These are phyloP conservation scores for Heterobasidion parviporum DNA, from an alignment of 1,284 basidiomycete species.

Conservation along the genomic window DNA sequence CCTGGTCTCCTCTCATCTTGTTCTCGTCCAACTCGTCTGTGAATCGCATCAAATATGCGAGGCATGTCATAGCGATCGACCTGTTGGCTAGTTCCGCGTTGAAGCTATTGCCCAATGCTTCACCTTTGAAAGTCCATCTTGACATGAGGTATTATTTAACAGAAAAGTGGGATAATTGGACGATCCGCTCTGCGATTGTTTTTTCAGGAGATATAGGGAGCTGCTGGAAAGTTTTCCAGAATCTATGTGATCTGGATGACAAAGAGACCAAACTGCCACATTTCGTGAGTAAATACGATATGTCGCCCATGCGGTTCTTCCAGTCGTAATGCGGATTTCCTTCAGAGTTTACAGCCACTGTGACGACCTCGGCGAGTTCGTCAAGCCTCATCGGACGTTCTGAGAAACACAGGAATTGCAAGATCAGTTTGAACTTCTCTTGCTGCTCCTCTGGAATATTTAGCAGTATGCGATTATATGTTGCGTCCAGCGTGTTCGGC, in stretches of 20 bases:
- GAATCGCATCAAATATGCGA: not conserved
- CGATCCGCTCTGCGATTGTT: not conserved
- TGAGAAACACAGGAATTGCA: not conserved
- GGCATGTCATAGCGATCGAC: not conserved
- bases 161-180: not conserved
- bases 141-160: not conserved
- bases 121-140: not conserved
- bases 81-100: not conserved
- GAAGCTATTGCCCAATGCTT: not conserved
- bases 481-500: not conserved
- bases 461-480: not conserved
- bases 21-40: not conserved
- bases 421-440: not conserved
- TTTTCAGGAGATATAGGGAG: not conserved
- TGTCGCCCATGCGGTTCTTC: not conserved
- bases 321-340: not conserved
- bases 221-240: not conserved
- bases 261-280: not conserved
- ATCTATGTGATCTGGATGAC: not conserved
- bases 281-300: not conserved
- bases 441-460: no score
- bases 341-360: not conserved
- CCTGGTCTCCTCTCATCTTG: not conserved
- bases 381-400: not conserved
- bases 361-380: not conserved